phyloP scores from a whole-genome alignment of 169 alveolate species.

The Cryptosporidium tyzzeri region DNA sequence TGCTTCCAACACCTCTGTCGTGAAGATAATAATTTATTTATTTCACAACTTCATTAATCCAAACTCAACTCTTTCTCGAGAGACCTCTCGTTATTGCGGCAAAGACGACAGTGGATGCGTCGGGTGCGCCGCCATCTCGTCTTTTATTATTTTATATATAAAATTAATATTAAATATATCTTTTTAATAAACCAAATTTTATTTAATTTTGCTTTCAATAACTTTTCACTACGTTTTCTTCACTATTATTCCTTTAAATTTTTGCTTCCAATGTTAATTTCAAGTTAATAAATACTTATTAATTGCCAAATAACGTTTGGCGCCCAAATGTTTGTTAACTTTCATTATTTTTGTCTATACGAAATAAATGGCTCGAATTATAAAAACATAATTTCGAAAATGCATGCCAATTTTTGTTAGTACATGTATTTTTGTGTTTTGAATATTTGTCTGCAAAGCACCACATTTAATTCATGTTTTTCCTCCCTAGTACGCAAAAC shows the following conservation, averaged over 20 bases:
- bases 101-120: constrained; percentile 26
- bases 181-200: not conserved
- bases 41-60: constrained; percentile 18
- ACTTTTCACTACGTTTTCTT: not conserved
- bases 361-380: not conserved
- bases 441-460: not conserved
- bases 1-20: constrained; percentile 43
- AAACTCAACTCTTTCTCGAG: constrained; percentile 44
- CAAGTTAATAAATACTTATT: no score
- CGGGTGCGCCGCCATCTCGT: constrained; percentile 31
- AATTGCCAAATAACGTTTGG: not conserved
- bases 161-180: not conserved
- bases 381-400: no score
- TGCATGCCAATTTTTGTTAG: not conserved
- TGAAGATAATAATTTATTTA: not conserved
- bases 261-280: no score
- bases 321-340: not conserved
- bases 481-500: not conserved
- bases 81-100: constrained; percentile 74
- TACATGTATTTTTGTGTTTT: not conserved
- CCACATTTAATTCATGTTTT: not conserved
- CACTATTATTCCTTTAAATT: not conserved
- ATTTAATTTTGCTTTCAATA: not conserved
- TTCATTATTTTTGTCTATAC: not conserved
- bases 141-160: not conserved